A percentile compares a stretch with the other conserved stretches of the same genome.
Evolutionary conservation across 345 rosid genomes (phyloP).

Genomic region (Stellera chamaejasme): DNA sequence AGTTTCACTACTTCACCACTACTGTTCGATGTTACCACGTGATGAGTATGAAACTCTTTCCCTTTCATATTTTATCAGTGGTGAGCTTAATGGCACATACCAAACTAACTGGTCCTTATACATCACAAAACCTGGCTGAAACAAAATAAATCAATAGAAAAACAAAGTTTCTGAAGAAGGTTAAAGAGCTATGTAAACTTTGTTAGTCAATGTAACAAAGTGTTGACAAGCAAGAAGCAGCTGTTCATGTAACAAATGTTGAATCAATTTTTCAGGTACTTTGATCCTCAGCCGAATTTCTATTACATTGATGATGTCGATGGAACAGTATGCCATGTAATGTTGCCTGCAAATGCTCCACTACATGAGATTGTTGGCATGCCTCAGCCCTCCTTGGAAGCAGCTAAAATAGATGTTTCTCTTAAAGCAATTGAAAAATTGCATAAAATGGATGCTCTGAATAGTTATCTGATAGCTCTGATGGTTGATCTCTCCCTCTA

Average conservation of each 20-base stretch:
- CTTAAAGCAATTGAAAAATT: slow-evolving; percentile 70
- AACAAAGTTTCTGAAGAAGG: no score
- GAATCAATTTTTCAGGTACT: slow-evolving; percentile 45
- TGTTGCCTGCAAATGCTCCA: slow-evolving; percentile 86
- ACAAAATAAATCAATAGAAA: no score
- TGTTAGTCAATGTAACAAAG: no score
- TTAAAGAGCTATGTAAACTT: no score
- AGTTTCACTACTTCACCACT: slow-evolving; percentile 65
- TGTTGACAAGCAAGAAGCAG: no score
- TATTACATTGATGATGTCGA: slow-evolving; percentile 54
- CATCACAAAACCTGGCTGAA: no score
- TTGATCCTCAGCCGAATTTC: slow-evolving; percentile 71
- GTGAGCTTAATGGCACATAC: slow-evolving; percentile 1
- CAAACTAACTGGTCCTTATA: slow-evolving; percentile 7
- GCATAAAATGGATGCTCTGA: slow-evolving; percentile 74
- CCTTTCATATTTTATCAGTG: slow-evolving; percentile 3
- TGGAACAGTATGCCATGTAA: slow-evolving; percentile 64
- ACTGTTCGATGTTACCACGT: slow-evolving; percentile 86
- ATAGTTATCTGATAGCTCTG: slow-evolving; percentile 29
- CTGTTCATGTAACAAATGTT: no score
- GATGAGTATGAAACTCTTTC: slow-evolving; percentile 60
- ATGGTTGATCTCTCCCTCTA: slow-evolving; percentile 34
- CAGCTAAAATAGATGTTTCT: slow-evolving; percentile 81
- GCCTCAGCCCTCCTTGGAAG: slow-evolving; percentile 56
- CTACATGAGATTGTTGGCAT: slow-evolving; percentile 43